Evolutionary conservation across 2,329 filamentous ascomycete genomes (phyloP), one percentile per base, ranked within the genome.

Genomic region (Ampelomyces quisqualis): DNA sequence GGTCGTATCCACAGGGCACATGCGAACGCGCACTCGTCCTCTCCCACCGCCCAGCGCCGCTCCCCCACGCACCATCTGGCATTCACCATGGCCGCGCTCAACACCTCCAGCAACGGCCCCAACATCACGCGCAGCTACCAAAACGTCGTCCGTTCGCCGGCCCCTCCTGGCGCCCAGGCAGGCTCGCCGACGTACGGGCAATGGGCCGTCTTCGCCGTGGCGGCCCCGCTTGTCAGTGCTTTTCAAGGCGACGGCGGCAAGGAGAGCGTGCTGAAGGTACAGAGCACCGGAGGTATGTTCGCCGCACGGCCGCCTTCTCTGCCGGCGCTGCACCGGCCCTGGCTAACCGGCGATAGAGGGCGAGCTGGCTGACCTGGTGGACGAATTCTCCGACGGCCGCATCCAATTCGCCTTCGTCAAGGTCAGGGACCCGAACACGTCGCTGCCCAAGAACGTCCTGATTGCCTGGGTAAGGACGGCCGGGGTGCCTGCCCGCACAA

Each of bases 341-440:
- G 38, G 51, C 63, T 70, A 47, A 67, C 35, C 45, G 24, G 23
- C 28, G 35, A 27, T 64, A 93, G 90, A 96, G 73, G 93, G 93
- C 49, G 91, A 98, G 70, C 77, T 98, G 49, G 75, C 82, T 42
- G 90, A 96, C 53, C 77, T 98, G 44, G 81, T 95, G 57, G 93
- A 98, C 56, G 93, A 98, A 52, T 95, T 98, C 71, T 97, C 85
- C 55, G 93, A 98, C 69, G 93, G 93, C 39, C 86, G 90, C 60
- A 86, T 98, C 55, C 93, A 98, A 71, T 98, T 96, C 71, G 93
- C 90, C 19, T 97, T 94, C 63, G 84, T 93, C 60, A 96, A 95
- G 73, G 85, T 98, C 73, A 95, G 90, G 69, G 93, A 98, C 66
- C 87, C 90, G 40, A 98, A 98, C 70, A 88, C 86, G 2, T 75